Base-by-base conservation (phyloP, 768 basidiomycete species). In the Termitomyces sp. region DNA sequence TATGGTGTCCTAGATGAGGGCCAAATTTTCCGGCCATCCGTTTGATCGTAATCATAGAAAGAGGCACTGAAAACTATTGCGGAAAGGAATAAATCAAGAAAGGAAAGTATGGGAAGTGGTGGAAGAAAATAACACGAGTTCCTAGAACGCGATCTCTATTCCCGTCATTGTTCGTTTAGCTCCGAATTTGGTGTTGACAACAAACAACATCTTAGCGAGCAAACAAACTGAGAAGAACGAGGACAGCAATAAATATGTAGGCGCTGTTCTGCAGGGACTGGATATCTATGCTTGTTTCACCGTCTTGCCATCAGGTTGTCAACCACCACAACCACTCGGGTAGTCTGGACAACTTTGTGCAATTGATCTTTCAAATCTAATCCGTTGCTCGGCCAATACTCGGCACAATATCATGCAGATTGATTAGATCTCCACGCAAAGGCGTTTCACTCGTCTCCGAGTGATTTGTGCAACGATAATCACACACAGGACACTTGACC, bases 21-120 rank as follows among this genome's bases (percentile, higher is more conserved):
- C 74, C 72, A 42, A 81, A 65, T 68, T 74, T 80, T 60, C 77
- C 76, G 20, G 80, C 74, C 80, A 83, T 81, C 66, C 78, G 72
- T 70, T 75, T 79, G 54, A 82, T 73, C 73, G 70, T 69, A 60
- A 61, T 55, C 58, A 61, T 65, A 47, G 47, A 59, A 46, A 48
- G 55, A 36, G 41, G 41, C 53, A 59, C 49, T 20, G 29, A 29
- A 48, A 46, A 36, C 26, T 31, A 34, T 46, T 47, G 46, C 20
- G 31, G 61, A 62, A 58, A 57, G 55, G 24, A 43, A 62, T 34
- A 37, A 27, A 39, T 36, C 36, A 55, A 53, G 56, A 55, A 42
- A 58, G 47, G 55, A 56, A 55, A 60, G 50, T 53, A 41, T 54
- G 58, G 32, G 46, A 47, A 61, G 61, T 44, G 53, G 36, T 51